Conservation (phyloP, 805 yeast species). For the Cyberlindnera mycetangii region DNA sequence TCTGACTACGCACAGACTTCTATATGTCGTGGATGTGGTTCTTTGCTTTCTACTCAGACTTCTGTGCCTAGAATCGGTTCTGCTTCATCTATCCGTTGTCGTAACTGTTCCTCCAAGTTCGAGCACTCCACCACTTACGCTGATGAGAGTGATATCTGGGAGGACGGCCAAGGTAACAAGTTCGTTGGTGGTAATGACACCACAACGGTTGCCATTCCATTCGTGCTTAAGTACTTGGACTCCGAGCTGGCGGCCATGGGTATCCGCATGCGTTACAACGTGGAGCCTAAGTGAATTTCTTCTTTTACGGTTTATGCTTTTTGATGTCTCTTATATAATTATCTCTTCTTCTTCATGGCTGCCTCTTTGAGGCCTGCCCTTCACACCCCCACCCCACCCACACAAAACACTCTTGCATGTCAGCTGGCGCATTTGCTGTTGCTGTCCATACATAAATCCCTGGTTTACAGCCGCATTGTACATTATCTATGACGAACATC, state of each 20-base stretch:
- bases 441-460: background rate
- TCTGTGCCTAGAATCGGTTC: slow-evolving; percentile 91
- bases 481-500: background rate
- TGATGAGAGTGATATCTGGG: slow-evolving; percentile 83
- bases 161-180: slow-evolving; percentile 92
- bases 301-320: background rate
- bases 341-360: background rate
- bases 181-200: slow-evolving; percentile 91
- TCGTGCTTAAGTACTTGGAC: slow-evolving; percentile 91
- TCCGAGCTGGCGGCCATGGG: slow-evolving; percentile 98
- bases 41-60: slow-evolving; percentile 82
- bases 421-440: background rate
- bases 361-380: background rate
- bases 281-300: slow-evolving; percentile 47
- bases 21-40: slow-evolving; percentile 90
- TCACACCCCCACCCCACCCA: background rate
- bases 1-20: slow-evolving; percentile 93
- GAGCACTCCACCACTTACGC: slow-evolving; percentile 53
- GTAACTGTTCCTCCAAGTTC: slow-evolving; percentile 80
- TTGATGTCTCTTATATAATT: background rate
- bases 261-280: slow-evolving; percentile 86
- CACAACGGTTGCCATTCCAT: slow-evolving; percentile 95
- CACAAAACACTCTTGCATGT: background rate
- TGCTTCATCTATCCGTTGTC: slow-evolving; percentile 74
- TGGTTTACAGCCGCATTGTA: background rate